Conservation (phyloP, 768 basidiomycete species). For the Galerina sulciceps region DNA sequence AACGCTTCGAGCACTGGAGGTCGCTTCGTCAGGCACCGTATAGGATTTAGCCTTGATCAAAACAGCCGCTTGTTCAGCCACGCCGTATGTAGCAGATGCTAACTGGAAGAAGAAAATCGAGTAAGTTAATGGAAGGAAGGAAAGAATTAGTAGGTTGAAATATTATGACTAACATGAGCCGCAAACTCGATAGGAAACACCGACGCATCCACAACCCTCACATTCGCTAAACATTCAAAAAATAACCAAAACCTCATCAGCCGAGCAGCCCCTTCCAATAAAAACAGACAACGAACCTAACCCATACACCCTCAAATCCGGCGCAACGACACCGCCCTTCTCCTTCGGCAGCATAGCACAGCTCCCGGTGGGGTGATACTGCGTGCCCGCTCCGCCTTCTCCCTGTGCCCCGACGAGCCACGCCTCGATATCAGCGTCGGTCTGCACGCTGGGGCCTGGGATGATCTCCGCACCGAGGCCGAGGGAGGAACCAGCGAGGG, state of each 20-base stretch:
- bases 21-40: constrained; percentile 2
- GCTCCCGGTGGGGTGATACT: constrained; percentile 57
- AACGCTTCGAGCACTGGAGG: too few relatives aligned
- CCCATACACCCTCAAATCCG: constrained; percentile 32
- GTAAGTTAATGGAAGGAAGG: too few relatives aligned
- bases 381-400: constrained; percentile 42
- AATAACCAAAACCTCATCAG: neutral
- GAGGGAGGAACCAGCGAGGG: constrained; percentile 55
- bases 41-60: constrained; percentile 24
- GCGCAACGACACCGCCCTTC: constrained; percentile 35
- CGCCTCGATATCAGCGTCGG: constrained; percentile 58
- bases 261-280: neutral
- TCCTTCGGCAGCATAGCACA: constrained; percentile 34
- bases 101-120: constrained; percentile 18
- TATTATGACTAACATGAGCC: constrained; percentile 32
- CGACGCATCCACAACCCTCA: constrained; percentile 60
- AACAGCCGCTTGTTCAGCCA: constrained; percentile 31
- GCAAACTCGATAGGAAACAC: constrained; percentile 54
- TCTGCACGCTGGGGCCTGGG: constrained; percentile 36
- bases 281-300: constrained; percentile 22
- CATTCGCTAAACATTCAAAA: constrained; percentile 46
- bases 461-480: constrained; percentile 37
- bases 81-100: constrained; percentile 30
- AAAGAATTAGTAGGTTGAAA: too few relatives aligned
- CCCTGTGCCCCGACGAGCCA: constrained; percentile 48